phyloP scores from a whole-genome alignment of 2,329 filamentous ascomycete genomes.

The Massarina eburnea region DNA sequence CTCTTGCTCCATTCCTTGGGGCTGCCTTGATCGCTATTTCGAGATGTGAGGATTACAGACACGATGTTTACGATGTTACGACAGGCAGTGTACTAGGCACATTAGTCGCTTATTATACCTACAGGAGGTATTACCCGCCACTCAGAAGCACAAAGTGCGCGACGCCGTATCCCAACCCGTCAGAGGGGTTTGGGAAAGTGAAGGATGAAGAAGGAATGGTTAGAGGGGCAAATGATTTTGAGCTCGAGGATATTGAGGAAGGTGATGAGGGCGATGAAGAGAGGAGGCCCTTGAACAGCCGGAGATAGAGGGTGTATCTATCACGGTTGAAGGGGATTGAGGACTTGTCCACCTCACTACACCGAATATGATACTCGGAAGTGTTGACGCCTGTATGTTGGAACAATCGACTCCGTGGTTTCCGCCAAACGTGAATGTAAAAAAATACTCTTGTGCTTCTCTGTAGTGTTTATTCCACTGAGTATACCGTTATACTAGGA shows the following conservation, averaged over 20 bases:
- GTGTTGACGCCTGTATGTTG: no score
- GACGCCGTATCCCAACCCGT: constrained; percentile 50
- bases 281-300: constrained; percentile 21
- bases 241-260: constrained; percentile 38
- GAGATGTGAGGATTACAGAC: constrained; percentile 64
- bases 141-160: constrained; percentile 55
- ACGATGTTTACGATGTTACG: constrained; percentile 65
- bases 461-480: no score
- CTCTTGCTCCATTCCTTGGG: constrained; percentile 57
- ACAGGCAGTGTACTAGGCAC: constrained; percentile 58
- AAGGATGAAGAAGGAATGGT: constrained; percentile 49
- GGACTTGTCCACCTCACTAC: no score
- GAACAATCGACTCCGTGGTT: no score
- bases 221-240: constrained; percentile 35
- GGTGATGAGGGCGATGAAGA: constrained; percentile 25
- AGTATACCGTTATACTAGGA: no score
- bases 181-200: constrained; percentile 37
- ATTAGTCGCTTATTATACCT: constrained; percentile 58
- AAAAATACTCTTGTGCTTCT: no score
- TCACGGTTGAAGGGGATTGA: no score
- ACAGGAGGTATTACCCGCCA: constrained; percentile 62
- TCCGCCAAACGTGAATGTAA: no score
- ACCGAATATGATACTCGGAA: no score
- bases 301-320: no score
- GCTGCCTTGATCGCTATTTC: constrained; percentile 63